Evolutionary conservation across 2,329 filamentous ascomycete genomes (phyloP).

Genomic region (Diaporthe sp.): DNA sequence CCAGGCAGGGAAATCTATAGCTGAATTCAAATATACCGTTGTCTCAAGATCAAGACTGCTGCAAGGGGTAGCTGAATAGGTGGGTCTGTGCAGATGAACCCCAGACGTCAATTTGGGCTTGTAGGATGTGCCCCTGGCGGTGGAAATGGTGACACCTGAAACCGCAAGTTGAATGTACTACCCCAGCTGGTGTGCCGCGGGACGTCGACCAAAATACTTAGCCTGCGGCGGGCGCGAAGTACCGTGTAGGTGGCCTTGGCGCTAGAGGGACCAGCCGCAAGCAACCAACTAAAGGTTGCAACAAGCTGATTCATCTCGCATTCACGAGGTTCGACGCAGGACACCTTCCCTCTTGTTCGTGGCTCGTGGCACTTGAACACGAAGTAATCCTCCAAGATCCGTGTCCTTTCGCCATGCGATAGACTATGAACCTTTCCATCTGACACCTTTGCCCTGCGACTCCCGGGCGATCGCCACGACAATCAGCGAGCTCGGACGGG

Average conservation of each 20-base stretch:
- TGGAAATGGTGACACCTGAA: constrained; percentile 17
- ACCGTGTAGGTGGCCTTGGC: constrained; percentile 31
- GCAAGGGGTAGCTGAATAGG: constrained; percentile 9
- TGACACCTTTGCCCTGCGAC: constrained; percentile 32
- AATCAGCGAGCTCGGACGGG: constrained; percentile 36
- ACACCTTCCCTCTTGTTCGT: constrained; percentile 27
- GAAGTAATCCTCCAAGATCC: constrained; percentile 18
- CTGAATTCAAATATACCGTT: constrained; percentile 16
- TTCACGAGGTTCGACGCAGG: constrained; percentile 34
- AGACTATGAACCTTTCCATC: constrained; percentile 29
- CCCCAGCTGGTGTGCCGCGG: not conserved
- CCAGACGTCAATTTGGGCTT: constrained; percentile 25
- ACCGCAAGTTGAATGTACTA: constrained; percentile 7
- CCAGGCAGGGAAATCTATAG: constrained; percentile 1
- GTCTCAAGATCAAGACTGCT: constrained; percentile 10
- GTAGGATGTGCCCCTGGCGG: not conserved
- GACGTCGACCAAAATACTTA: constrained; percentile 9
- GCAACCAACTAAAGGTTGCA: constrained; percentile 18
- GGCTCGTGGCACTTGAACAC: constrained; percentile 32
- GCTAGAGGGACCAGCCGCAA: constrained; percentile 10
- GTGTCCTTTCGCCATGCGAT: constrained; percentile 34
- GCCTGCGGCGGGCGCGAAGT: not conserved
- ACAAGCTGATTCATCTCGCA: constrained; percentile 35
- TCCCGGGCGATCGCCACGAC: constrained; percentile 24
- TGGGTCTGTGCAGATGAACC: constrained; percentile 19